Conservation (phyloP, 768 basidiomycete genomes). For the Boletus rubropictus region DNA sequence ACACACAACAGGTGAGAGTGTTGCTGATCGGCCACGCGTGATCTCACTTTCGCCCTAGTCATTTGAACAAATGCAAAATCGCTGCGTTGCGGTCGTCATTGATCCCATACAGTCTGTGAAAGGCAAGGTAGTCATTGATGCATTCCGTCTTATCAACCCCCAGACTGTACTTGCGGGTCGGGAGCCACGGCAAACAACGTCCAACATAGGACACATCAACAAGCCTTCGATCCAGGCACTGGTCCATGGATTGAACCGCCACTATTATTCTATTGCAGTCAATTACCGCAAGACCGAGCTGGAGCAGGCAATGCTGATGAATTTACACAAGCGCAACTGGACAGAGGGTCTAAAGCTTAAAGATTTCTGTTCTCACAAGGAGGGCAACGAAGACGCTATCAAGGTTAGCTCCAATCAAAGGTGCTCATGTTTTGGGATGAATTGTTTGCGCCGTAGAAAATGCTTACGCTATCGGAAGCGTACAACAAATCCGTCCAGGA, state of each 20-base stretch:
- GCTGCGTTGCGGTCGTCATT: slow-evolving; percentile 94
- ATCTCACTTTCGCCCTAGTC: slow-evolving; percentile 50
- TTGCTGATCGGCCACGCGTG: neutral
- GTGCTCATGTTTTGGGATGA: slow-evolving; percentile 15
- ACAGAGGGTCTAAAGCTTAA: slow-evolving; percentile 91
- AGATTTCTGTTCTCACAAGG: slow-evolving; percentile 86
- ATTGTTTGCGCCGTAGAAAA: slow-evolving; percentile 37
- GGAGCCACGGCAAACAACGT: slow-evolving; percentile 95
- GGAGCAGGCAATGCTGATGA: slow-evolving; percentile 98
- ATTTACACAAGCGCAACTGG: slow-evolving; percentile 98
- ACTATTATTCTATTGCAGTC: slow-evolving; percentile 97
- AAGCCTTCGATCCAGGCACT: slow-evolving; percentile 99
- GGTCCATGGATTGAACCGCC: slow-evolving; percentile 95
- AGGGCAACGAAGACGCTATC: slow-evolving; percentile 87
- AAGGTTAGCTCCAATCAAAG: slow-evolving; percentile 55
- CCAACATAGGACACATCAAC: slow-evolving; percentile 97
- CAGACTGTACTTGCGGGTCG: slow-evolving; percentile 84
- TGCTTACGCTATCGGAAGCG: slow-evolving; percentile 86
- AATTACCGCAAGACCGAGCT: slow-evolving; percentile 98
- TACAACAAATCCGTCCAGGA: slow-evolving; percentile 99
- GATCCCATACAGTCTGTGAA: slow-evolving; percentile 99
- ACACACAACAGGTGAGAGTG: slow-evolving; percentile 82
- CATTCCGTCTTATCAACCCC: slow-evolving; percentile 95
- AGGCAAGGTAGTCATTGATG: slow-evolving; percentile 98
- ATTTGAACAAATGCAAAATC: slow-evolving; percentile 88